Conservation (phyloP, 345 rosid species). For the Reutealis trisperma region DNA sequence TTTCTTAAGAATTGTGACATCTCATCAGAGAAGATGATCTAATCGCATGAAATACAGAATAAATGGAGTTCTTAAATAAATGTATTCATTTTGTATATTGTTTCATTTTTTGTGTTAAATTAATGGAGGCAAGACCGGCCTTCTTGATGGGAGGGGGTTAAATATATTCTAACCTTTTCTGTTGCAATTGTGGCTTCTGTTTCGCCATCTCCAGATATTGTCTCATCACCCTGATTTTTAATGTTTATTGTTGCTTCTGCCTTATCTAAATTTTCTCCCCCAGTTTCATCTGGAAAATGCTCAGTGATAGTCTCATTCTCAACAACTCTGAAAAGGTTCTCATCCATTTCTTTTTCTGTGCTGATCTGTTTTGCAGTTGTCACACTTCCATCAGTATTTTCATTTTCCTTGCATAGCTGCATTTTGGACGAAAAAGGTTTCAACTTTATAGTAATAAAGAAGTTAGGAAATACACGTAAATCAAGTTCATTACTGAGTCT, state of each 20-base stretch:
- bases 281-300: conserved; percentile 19
- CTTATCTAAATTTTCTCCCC: conserved; percentile 20
- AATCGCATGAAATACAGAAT: not conserved
- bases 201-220: conserved; percentile 22
- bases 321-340: not conserved
- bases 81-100: not conserved
- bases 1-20: not conserved
- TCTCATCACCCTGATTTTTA: conserved; percentile 15
- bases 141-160: not conserved
- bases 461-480: not conserved
- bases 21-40: not conserved
- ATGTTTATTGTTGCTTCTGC: conserved; percentile 1
- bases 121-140: not conserved
- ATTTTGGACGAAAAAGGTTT: conserved; percentile 5
- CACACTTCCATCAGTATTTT: not conserved
- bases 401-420: not conserved
- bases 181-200: conserved; percentile 24
- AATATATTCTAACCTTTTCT: conserved; percentile 45
- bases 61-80: not conserved
- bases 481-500: conserved; percentile 7
- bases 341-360: not conserved
- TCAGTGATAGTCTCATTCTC: conserved; percentile 29
- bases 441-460: not conserved
- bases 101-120: not conserved
- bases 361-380: not conserved